phyloP scores from a whole-genome alignment of 495 filamentous ascomycete species.

The Geoglossum glabrum region DNA sequence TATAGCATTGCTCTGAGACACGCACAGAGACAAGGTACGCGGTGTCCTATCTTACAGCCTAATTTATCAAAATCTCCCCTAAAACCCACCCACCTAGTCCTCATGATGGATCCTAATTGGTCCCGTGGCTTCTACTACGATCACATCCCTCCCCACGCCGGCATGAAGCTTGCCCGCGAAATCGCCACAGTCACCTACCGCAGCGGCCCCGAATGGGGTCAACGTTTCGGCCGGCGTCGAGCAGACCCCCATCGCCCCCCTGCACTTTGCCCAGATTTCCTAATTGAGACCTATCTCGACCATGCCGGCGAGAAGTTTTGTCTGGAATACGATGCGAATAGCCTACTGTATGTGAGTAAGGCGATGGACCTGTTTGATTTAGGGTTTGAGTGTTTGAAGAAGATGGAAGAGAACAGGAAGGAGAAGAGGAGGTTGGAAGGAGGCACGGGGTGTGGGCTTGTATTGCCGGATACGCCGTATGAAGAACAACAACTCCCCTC shows the following conservation, averaged over 20 bases:
- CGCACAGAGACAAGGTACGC: constrained; percentile 59
- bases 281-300: constrained; percentile 96
- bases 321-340: constrained; percentile 94
- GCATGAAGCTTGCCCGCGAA: constrained; percentile 94
- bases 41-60: not conserved
- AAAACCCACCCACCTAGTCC: constrained; percentile 25
- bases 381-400: constrained; percentile 40
- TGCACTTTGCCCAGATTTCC: constrained; percentile 86
- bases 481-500: constrained; percentile 48
- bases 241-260: constrained; percentile 74
- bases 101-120: constrained; percentile 99
- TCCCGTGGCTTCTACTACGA: constrained; percentile 92
- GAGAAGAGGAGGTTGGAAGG: constrained; percentile 20
- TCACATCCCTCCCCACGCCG: constrained; percentile 70
- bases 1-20: constrained; percentile 99
- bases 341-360: constrained; percentile 89
- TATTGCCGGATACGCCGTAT: constrained; percentile 67
- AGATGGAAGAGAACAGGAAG: constrained; percentile 26
- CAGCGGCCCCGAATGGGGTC: constrained; percentile 94
- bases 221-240: constrained; percentile 71
- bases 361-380: constrained; percentile 98
- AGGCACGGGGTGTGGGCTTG: constrained; percentile 43
- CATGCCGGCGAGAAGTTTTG: constrained; percentile 98
- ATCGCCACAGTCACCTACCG: constrained; percentile 97
- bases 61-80: not conserved